phyloP scores from a whole-genome alignment of 2,329 filamentous ascomycete genomes.

The Monascus ruber region DNA sequence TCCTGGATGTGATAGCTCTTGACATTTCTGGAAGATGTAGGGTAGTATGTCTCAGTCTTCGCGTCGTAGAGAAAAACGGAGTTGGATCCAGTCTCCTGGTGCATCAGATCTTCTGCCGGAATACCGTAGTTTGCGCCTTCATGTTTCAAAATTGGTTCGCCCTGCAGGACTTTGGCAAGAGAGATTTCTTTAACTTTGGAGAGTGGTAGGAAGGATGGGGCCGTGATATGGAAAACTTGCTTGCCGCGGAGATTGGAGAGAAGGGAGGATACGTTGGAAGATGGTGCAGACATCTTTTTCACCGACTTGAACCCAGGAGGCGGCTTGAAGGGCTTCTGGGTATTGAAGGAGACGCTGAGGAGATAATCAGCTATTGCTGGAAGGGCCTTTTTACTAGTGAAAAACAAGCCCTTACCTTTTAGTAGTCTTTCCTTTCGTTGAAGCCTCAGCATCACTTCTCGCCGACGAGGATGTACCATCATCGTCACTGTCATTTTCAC shows the following conservation, averaged over 20 bases:
- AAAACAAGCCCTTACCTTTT: slow-evolving; percentile 8
- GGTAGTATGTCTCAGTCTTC: slow-evolving; percentile 22
- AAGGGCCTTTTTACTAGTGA: slow-evolving; percentile 1
- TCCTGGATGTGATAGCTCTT: slow-evolving; percentile 27
- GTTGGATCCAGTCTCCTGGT: slow-evolving; percentile 18
- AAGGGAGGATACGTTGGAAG: slow-evolving; percentile 20
- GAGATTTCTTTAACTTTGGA: slow-evolving; percentile 35
- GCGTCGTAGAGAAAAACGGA: slow-evolving; percentile 26
- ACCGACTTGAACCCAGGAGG: slow-evolving; percentile 32
- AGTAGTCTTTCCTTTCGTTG: slow-evolving; percentile 1
- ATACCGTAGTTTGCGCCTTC: slow-evolving; percentile 34
- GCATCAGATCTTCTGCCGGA: slow-evolving; percentile 18
- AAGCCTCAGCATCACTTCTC: slow-evolving; percentile 6
- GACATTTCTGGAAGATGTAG: slow-evolving; percentile 13
- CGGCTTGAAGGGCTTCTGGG: slow-evolving; percentile 28
- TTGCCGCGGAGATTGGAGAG: slow-evolving; percentile 32
- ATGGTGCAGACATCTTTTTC: slow-evolving; percentile 20
- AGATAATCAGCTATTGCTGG: not conserved
- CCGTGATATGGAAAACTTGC: slow-evolving; percentile 39
- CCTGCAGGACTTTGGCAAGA: slow-evolving; percentile 28
- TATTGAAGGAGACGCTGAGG: slow-evolving; percentile 11
- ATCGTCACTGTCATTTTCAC: slow-evolving; percentile 4
- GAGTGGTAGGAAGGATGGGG: slow-evolving; percentile 33
- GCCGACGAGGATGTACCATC: not conserved
- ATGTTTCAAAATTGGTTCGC: slow-evolving; percentile 30